A percentile compares a stretch with the other conserved stretches of the same genome.
Evolutionary conservation across 352 stramenopile species (phyloP).

Genomic region (Stephanocyclus meneghinianus): DNA sequence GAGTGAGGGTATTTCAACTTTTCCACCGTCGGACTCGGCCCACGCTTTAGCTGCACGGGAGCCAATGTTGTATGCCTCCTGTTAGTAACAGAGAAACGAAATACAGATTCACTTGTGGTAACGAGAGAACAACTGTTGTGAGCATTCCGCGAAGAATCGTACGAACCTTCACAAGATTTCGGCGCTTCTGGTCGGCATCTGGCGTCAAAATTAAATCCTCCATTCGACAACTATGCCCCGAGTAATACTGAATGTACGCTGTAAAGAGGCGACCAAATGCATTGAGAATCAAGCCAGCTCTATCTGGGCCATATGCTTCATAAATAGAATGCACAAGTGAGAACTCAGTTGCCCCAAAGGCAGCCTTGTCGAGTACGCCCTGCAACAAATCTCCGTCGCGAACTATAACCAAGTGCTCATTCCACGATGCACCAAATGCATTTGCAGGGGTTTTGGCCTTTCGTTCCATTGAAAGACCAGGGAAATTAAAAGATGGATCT

Average conservation of each 20-base stretch:
- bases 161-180: conserved; percentile 85
- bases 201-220: conserved; percentile 97
- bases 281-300: conserved; percentile 86
- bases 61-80: conserved; percentile 80
- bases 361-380: conserved; percentile 98
- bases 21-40: conserved; percentile 82
- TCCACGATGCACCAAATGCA: conserved; percentile 90
- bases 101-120: background rate
- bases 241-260: conserved; percentile 95
- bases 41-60: conserved; percentile 79
- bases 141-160: background rate
- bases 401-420: conserved; percentile 96
- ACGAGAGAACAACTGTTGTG: background rate
- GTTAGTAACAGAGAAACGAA: conserved; percentile 1
- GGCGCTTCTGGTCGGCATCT: conserved; percentile 89
- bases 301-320: conserved; percentile 87
- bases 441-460: conserved; percentile 96
- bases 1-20: conserved; percentile 72
- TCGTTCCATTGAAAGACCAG: conserved; percentile 88
- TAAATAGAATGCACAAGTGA: conserved; percentile 97
- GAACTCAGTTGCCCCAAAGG: conserved; percentile 97
- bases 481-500: conserved; percentile 52
- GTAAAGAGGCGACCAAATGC: conserved; percentile 92
- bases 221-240: conserved; percentile 97
- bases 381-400: conserved; percentile 93